Conservation (phyloP, 768 basidiomycete species). For the Pisolithus sp. region DNA sequence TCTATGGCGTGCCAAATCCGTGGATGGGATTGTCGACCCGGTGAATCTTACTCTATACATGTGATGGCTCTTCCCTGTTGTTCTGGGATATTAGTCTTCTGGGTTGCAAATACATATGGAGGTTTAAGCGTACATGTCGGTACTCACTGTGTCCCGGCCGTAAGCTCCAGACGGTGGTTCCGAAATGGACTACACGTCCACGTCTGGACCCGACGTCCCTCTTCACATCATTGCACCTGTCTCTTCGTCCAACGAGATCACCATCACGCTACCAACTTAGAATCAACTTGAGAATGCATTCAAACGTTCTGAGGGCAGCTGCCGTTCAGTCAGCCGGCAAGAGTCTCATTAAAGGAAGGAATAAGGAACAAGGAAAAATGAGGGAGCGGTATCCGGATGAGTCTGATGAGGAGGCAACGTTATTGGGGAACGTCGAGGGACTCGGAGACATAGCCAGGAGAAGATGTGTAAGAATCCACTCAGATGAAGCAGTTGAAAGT, state of each 20-base stretch:
- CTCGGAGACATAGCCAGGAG: constrained; percentile 35
- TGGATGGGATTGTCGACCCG: too few relatives aligned
- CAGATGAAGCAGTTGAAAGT: constrained; percentile 17
- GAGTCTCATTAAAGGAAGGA: constrained; percentile 11
- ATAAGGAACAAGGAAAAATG: constrained; percentile 36
- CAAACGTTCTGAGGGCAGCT: constrained; percentile 27
- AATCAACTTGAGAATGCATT: constrained; percentile 22
- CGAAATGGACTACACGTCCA: constrained; percentile 22
- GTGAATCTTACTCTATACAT: too few relatives aligned
- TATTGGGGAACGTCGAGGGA: constrained; percentile 36
- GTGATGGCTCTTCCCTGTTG: too few relatives aligned
- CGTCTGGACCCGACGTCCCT: constrained; percentile 67
- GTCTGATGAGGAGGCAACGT: constrained; percentile 53
- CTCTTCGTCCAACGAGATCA: constrained; percentile 39
- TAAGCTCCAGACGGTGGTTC: too few relatives aligned
- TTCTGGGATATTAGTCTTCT: too few relatives aligned
- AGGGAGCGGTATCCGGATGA: constrained; percentile 57
- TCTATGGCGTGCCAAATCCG: too few relatives aligned
- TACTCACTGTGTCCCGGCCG: too few relatives aligned
- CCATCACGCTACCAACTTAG: constrained; percentile 10
- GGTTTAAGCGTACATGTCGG: too few relatives aligned
- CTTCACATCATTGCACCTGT: constrained; percentile 54
- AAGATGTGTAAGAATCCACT: constrained; percentile 25
- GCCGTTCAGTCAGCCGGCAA: constrained; percentile 23
- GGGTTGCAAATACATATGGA: too few relatives aligned